phyloP scores from a whole-genome alignment of 108 stramenopile species.

The Nannochloropsis oceanica region DNA sequence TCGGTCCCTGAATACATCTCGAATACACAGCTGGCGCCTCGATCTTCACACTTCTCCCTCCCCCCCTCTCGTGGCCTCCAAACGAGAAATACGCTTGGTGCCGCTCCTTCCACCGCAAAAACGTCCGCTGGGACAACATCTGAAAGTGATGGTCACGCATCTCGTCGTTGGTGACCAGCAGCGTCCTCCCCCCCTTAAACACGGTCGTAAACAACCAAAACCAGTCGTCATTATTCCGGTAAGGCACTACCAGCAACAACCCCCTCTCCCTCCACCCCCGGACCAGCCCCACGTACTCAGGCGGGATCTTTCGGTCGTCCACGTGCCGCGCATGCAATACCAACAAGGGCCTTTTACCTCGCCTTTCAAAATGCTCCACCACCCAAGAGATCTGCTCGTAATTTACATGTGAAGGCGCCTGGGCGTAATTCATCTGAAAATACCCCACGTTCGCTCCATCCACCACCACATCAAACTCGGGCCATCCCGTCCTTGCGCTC shows the following conservation, averaged over 20 bases:
- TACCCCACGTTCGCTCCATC: conserved; percentile 98
- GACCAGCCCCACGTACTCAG: neutral
- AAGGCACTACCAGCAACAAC: neutral
- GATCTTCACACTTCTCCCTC: neutral
- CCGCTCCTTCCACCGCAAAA: conserved; percentile 90
- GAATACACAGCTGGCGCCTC: neutral
- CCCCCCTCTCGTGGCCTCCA: conserved; percentile 14
- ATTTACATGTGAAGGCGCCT: conserved; percentile 66
- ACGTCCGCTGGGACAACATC: conserved; percentile 66
- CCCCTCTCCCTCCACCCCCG: neutral
- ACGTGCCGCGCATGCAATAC: conserved; percentile 6
- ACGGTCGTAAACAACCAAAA: conserved; percentile 83
- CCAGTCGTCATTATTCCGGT: conserved; percentile 90
- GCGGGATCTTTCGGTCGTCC: neutral
- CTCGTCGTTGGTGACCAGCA: conserved; percentile 88
- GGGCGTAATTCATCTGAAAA: conserved; percentile 63
- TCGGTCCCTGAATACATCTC: neutral
- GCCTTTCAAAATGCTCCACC: conserved; percentile 1
- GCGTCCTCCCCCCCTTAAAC: conserved; percentile 23
- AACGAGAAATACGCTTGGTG: conserved; percentile 69
- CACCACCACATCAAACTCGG: conserved; percentile 46
- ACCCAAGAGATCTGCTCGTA: conserved; percentile 72
- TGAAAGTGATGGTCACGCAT: conserved; percentile 98
- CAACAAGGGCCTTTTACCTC: conserved; percentile 2
- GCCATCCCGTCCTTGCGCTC: neutral